Conservation (phyloP, 2,329 filamentous ascomycete genomes). For the Colletotrichum sp. region DNA sequence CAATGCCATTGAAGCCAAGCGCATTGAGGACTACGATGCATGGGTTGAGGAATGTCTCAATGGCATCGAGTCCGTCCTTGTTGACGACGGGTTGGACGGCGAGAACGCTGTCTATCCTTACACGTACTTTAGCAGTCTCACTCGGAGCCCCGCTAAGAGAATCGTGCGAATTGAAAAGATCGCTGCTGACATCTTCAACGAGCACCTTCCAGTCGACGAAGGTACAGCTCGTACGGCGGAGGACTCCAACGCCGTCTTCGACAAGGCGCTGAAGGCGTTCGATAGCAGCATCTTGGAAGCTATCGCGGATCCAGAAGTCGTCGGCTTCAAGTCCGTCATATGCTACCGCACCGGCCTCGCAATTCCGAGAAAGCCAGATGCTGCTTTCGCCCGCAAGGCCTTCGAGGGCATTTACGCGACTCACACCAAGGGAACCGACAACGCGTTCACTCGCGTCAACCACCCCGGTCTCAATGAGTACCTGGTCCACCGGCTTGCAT, state of each 20-base stretch:
- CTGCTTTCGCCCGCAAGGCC: slow-evolving; percentile 43
- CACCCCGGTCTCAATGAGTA: slow-evolving; percentile 72
- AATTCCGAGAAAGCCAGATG: slow-evolving; percentile 51
- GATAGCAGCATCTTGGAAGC: slow-evolving; percentile 55
- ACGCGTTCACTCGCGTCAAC: slow-evolving; percentile 59
- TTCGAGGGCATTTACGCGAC: slow-evolving; percentile 41
- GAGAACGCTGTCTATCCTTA: slow-evolving; percentile 62
- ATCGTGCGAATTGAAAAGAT: slow-evolving; percentile 81
- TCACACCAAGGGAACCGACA: slow-evolving; percentile 21
- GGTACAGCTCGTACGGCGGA: slow-evolving; percentile 1
- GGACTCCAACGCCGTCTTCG: slow-evolving; percentile 33
- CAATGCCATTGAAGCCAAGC: slow-evolving; percentile 46
- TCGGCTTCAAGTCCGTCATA: slow-evolving; percentile 82
- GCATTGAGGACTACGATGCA: slow-evolving; percentile 51
- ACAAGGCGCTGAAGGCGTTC: slow-evolving; percentile 39
- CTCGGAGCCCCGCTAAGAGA: slow-evolving; percentile 67
- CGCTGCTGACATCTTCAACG: slow-evolving; percentile 65
- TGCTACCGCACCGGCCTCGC: slow-evolving; percentile 80
- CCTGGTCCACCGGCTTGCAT: slow-evolving; percentile 68
- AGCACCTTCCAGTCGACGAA: slow-evolving; percentile 39
- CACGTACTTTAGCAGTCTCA: slow-evolving; percentile 70
- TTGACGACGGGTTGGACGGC: slow-evolving; percentile 75
- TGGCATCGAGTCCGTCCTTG: slow-evolving; percentile 74
- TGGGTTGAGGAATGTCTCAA: slow-evolving; percentile 70
- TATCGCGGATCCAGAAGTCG: slow-evolving; percentile 70